Conservation (phyloP, 2,329 filamentous ascomycete genomes). For the Aureobasidium sp. region DNA sequence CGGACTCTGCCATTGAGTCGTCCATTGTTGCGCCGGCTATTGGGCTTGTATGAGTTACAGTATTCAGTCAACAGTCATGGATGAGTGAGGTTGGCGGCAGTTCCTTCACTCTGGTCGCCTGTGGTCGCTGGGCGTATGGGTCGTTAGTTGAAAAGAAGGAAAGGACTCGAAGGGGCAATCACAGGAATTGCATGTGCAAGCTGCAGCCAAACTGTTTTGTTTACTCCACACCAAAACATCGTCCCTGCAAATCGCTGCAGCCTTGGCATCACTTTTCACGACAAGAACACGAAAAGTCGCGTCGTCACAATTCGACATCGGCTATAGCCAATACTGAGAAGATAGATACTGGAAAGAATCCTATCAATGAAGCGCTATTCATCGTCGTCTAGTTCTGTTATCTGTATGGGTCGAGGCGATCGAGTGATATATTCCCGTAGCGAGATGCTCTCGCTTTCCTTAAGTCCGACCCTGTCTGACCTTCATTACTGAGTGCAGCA, state of each 20-base stretch:
- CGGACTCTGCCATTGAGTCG: constrained; percentile 14
- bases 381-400: no score
- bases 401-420: no score
- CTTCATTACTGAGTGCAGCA: no score
- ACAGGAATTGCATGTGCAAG: not conserved
- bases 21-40: constrained; percentile 8
- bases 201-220: not conserved
- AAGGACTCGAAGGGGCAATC: constrained; percentile 6
- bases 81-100: not conserved
- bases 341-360: no score
- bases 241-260: not conserved
- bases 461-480: no score
- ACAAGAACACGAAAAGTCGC: not conserved
- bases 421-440: no score
- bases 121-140: not conserved
- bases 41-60: not conserved
- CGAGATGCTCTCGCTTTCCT: no score
- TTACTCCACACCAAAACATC: constrained; percentile 1
- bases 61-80: constrained; percentile 3
- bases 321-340: no score
- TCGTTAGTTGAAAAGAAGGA: not conserved
- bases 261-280: constrained; percentile 1
- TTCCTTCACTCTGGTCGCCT: not conserved
- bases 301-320: not conserved
- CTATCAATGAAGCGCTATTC: no score